Percentiles rank a stretch among this genome's conserved stretches.
These are phyloP conservation scores for Xylariomycetidae sp. DNA, from an alignment of 2,329 filamentous ascomycete genomes.

Conservation along the genomic window DNA sequence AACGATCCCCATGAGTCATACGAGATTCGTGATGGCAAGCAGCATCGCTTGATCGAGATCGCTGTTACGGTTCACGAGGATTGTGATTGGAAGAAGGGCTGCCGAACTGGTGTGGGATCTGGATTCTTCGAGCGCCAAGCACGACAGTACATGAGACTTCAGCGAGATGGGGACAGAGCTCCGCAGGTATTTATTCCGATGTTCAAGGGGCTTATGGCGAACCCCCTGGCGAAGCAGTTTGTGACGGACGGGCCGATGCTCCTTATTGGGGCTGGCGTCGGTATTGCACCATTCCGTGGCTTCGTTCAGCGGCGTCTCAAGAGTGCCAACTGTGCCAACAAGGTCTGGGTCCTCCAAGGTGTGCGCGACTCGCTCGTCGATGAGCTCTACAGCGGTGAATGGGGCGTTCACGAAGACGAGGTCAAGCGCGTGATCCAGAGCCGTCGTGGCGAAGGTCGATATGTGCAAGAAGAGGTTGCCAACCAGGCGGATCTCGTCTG, in stretches of 20 bases:
- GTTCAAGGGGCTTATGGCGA: constrained; percentile 98
- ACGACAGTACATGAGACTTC: constrained; percentile 62
- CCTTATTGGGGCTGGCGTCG: constrained; percentile 91
- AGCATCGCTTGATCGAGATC: constrained; percentile 82
- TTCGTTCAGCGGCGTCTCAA: constrained; percentile 75
- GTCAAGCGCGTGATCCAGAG: constrained; percentile 79
- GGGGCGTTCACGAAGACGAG: constrained; percentile 86
- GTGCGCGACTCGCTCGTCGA: constrained; percentile 76
- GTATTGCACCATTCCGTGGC: constrained; percentile 94
- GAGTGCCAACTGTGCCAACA: constrained; percentile 32
- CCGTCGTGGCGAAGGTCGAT: constrained; percentile 72
- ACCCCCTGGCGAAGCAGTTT: constrained; percentile 88
- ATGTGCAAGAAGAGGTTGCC: constrained; percentile 92
- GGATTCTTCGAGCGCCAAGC: constrained; percentile 91
- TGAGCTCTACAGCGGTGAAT: constrained; percentile 94
- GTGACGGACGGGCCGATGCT: constrained; percentile 95
- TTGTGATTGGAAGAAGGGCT: constrained; percentile 68
- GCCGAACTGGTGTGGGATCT: constrained; percentile 80
- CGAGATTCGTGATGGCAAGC: constrained; percentile 61
- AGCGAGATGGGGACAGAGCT: constrained; percentile 52
- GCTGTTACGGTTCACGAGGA: constrained; percentile 95
- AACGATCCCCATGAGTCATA: constrained; percentile 85
- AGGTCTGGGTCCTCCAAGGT: constrained; percentile 33
- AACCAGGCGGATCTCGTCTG: constrained; percentile 94
- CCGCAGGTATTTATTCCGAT: constrained; percentile 78